These are phyloP conservation scores for Solanum corneliomulleri DNA, from an alignment of 257 asterid genomes.

Conservation along the genomic window DNA sequence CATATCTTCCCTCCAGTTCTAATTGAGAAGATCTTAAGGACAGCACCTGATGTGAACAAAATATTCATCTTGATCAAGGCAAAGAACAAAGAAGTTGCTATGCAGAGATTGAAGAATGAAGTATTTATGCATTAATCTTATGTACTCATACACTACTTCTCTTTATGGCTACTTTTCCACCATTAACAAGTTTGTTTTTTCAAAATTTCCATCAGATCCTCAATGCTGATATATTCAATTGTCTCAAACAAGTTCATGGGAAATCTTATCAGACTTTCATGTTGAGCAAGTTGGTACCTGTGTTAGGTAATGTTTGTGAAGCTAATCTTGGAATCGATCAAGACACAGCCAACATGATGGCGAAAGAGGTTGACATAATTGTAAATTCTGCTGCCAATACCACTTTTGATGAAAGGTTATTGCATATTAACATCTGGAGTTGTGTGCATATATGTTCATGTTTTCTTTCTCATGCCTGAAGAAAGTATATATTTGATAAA, in stretches of 20 bases:
- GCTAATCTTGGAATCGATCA: slow-evolving; percentile 52
- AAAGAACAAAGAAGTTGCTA: slow-evolving; percentile 53
- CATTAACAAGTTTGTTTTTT: background rate
- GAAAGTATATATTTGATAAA: background rate
- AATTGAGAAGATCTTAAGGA: slow-evolving; percentile 72
- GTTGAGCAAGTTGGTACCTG: slow-evolving; percentile 78
- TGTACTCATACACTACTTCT: background rate
- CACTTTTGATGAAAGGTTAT: slow-evolving; percentile 74
- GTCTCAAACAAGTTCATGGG: slow-evolving; percentile 66
- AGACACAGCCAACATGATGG: slow-evolving; percentile 36
- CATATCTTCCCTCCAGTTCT: slow-evolving; percentile 41
- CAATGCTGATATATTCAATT: slow-evolving; percentile 59
- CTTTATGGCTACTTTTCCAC: background rate
- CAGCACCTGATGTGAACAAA: slow-evolving; percentile 71
- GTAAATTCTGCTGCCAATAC: slow-evolving; percentile 91
- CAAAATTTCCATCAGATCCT: slow-evolving; percentile 27
- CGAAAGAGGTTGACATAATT: slow-evolving; percentile 58
- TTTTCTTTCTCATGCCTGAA: background rate
- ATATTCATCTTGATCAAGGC: slow-evolving; percentile 81
- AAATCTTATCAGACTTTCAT: slow-evolving; percentile 66
- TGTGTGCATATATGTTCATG: background rate
- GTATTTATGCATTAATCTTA: slow-evolving; percentile 20
- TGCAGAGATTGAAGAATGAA: slow-evolving; percentile 64
- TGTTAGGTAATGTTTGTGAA: slow-evolving; percentile 77
- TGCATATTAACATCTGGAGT: background rate